Evolutionary conservation across 768 basidiomycete species (phyloP).

Genomic region (Boletus huronensis): DNA sequence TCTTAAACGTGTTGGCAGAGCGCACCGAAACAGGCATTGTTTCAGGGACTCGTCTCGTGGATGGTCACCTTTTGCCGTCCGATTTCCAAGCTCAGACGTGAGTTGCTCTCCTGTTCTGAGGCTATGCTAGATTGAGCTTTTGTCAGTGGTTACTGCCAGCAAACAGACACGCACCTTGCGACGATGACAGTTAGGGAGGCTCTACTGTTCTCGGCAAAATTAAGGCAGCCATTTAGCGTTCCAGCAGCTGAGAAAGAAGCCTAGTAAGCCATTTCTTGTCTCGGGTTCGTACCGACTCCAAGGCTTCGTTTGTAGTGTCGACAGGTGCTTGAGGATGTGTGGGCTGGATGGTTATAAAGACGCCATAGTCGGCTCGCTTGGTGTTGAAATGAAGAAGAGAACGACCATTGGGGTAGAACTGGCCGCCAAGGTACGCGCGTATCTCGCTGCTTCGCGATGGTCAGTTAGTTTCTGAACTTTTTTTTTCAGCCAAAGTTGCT

Average conservation of each 20-base stretch:
- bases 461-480: not conserved
- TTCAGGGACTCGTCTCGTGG: conserved; percentile 42
- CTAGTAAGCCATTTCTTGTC: conserved; percentile 48
- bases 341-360: conserved; percentile 64
- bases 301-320: conserved; percentile 38
- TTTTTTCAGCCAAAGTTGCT: conserved; percentile 61
- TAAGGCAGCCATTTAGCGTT: conserved; percentile 71
- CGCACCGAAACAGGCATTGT: conserved; percentile 38
- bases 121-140: not conserved
- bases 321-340: conserved; percentile 56
- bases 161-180: conserved; percentile 76
- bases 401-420: conserved; percentile 87
- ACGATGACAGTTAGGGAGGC: conserved; percentile 79
- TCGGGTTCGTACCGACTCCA: not conserved
- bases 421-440: conserved; percentile 56
- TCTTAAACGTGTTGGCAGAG: conserved; percentile 45
- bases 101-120: not conserved
- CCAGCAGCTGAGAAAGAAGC: conserved; percentile 69
- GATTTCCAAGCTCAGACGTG: conserved; percentile 58
- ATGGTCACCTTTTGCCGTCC: conserved; percentile 40
- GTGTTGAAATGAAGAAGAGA: conserved; percentile 73
- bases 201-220: conserved; percentile 70
- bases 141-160: conserved; percentile 77
- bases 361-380: conserved; percentile 63
- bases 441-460: too few species aligned